Conservation (phyloP, 306 rosid species). For the Oemleria cerasiformis region DNA sequence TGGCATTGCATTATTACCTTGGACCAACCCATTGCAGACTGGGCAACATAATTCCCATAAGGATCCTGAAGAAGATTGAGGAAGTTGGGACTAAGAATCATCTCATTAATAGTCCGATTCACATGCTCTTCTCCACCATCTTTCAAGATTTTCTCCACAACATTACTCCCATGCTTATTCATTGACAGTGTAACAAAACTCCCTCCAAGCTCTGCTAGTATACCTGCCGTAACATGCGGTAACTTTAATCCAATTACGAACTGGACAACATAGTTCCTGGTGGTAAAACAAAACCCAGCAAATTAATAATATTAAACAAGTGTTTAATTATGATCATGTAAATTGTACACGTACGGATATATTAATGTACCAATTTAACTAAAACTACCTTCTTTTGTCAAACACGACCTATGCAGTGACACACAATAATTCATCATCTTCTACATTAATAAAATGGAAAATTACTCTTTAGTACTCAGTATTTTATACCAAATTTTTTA, state of each 20-base stretch:
- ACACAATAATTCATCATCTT: no score
- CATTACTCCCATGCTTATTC: conserved; percentile 46
- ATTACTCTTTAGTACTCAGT: no score
- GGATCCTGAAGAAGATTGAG: conserved; percentile 25
- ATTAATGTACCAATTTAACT: background rate
- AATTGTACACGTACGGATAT: no score
- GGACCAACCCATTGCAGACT: conserved; percentile 28
- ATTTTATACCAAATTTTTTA: no score
- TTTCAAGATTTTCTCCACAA: conserved; percentile 33
- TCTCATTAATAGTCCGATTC: conserved; percentile 16
- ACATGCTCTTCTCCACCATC: background rate
- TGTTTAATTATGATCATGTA: background rate
- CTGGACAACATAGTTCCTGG: conserved; percentile 56
- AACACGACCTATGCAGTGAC: no score
- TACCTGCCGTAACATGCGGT: background rate
- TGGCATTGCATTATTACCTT: conserved; percentile 39
- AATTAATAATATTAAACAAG: background rate
- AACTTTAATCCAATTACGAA: conserved; percentile 1
- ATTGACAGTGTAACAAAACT: conserved; percentile 25
- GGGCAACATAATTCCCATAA: conserved; percentile 48
- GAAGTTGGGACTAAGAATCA: conserved; percentile 24
- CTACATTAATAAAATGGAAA: no score
- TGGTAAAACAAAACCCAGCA: background rate
- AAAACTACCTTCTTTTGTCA: no score
- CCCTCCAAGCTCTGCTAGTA: conserved; percentile 16